Base-by-base conservation (phyloP, 257 asterid genomes). In the Paraleonurus japonicus region DNA sequence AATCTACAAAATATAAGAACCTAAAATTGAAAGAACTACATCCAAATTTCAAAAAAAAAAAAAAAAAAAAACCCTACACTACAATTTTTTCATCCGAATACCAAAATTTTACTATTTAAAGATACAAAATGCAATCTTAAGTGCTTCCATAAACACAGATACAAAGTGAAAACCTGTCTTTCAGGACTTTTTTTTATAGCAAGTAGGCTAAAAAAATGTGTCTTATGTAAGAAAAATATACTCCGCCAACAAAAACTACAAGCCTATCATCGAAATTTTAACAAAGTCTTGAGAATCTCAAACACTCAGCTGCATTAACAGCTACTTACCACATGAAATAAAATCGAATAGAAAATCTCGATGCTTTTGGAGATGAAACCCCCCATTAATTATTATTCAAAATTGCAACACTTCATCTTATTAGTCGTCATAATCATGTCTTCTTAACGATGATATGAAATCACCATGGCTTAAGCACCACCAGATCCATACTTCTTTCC, bases 401-500 rank as follows among this genome's bases (percentile, higher is more conserved):
- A 75, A 75, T 50, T 67, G 75, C 53, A 37, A 41, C 16, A 30
- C 39, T 27, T 45, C 20, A 17, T 53, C 26, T 50, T 48, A 48
- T 61, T 43, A 59, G 28, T 50, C 70, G 58, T 68, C 73, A 45
- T 51, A 61, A 57, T 48, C 68, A 24, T 0, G 58, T 43, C 58
- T 50, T 24, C 1, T 73, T 35, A 35, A 22, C 58, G 22, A 37
- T 35, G 30, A 2, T 35, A 51, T 15, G 4, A 7, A 22, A 23
- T 4, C 30, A 19, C 11, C 5, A 7, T 6, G 4, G 37, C 53
- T 73, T 73, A 78, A 61, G 69, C 82, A 12, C 82, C 79, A 54
- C 79, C 76, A 0, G 82, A 78, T 16, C 79, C 82, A 11, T 78
- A 78, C 50, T 78, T 78, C 79, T 78, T 78, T 53, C 82, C 82